A percentile compares a stretch with the other conserved stretches of the same genome.
These are phyloP conservation scores for Cochlearia excelsa DNA, from an alignment of 345 rosid species.

Conservation along the genomic window DNA sequence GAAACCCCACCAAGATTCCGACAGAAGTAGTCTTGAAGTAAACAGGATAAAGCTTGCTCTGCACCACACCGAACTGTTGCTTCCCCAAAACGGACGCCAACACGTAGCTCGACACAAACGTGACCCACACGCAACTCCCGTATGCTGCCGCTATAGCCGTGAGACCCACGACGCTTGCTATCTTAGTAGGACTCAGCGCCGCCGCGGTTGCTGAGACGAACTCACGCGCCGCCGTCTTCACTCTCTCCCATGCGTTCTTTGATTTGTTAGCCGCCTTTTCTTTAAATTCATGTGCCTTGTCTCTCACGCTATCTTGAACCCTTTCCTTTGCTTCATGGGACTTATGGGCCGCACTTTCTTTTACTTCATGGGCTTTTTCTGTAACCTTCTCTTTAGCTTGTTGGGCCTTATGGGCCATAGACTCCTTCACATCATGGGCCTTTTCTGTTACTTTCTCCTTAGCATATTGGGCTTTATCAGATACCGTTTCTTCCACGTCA, in stretches of 20 bases:
- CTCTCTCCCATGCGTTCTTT: slow-evolving; percentile 24
- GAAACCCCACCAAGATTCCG: slow-evolving; percentile 41
- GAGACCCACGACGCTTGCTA: slow-evolving; percentile 39
- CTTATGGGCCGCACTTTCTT: slow-evolving; percentile 8
- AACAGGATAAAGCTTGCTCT: slow-evolving; percentile 72
- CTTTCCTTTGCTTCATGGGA: not conserved
- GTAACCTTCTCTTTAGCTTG: slow-evolving; percentile 8
- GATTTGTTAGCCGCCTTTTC: slow-evolving; percentile 5
- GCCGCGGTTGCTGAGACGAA: not conserved
- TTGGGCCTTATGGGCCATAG: slow-evolving; percentile 10
- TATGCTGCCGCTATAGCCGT: slow-evolving; percentile 56
- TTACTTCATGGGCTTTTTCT: slow-evolving; percentile 9
- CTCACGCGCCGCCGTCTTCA: not conserved
- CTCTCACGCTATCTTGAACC: slow-evolving; percentile 12
- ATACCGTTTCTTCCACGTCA: slow-evolving; percentile 18
- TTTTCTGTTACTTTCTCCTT: slow-evolving; percentile 25
- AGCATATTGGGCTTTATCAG: slow-evolving; percentile 3
- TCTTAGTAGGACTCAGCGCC: slow-evolving; percentile 22
- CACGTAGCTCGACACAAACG: slow-evolving; percentile 59
- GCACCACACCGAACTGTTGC: slow-evolving; percentile 58
- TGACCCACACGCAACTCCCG: slow-evolving; percentile 80
- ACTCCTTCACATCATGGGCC: slow-evolving; percentile 7
- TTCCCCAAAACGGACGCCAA: slow-evolving; percentile 50
- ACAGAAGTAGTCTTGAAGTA: slow-evolving; percentile 55
- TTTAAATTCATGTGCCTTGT: slow-evolving; percentile 8